phyloP scores from a whole-genome alignment of 768 basidiomycete genomes.

The Strobilomyces dryophilus region DNA sequence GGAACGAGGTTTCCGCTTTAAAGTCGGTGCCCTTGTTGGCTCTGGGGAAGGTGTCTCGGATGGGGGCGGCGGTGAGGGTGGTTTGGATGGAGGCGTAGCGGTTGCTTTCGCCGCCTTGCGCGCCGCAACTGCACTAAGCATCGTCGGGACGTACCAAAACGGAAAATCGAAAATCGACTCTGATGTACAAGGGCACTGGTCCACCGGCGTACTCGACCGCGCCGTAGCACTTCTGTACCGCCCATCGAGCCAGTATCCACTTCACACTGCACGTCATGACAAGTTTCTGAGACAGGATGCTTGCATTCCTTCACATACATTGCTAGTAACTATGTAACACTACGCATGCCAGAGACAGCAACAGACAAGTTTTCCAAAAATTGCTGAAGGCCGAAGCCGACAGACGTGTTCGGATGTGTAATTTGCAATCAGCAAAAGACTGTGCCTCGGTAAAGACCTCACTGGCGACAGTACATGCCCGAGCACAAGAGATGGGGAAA shows the following conservation, averaged over 20 bases:
- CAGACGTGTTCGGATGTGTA: conserved; percentile 95
- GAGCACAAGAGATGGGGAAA: conserved; percentile 85
- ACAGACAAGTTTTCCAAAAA: conserved; percentile 90
- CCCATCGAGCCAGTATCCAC: too few relatives aligned
- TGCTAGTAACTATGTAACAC: too few relatives aligned
- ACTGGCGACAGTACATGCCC: conserved; percentile 94
- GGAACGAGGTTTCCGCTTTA: conserved; percentile 45
- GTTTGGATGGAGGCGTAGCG: conserved; percentile 11
- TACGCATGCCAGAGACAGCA: too few relatives aligned
- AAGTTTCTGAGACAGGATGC: too few relatives aligned
- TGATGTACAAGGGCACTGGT: too few relatives aligned
- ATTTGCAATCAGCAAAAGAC: conserved; percentile 97
- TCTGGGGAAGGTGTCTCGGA: conserved; percentile 7
- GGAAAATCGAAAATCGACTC: conserved; percentile 7
- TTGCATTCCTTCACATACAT: too few relatives aligned
- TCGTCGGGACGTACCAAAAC: conserved; percentile 21
- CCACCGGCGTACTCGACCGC: too few relatives aligned
- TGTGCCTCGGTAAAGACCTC: conserved; percentile 95
- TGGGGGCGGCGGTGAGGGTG: conserved; percentile 4
- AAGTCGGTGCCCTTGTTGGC: conserved; percentile 14
- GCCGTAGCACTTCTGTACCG: too few relatives aligned
- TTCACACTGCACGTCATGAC: too few relatives aligned
- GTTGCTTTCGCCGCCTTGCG: conserved; percentile 47
- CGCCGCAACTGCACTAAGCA: conserved; percentile 74
- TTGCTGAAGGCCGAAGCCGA: conserved; percentile 85